Conservation (phyloP, 345 rosid species). For the thale cress (Arabidopsis thaliana) region TAIR10.1 NC_003071.7:13705501-13706000, state of each 20-base stretch:
- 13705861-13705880: constrained; percentile 73
- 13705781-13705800: too few species aligned
- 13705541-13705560: constrained; percentile 12
- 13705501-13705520: not conserved
- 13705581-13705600: constrained; percentile 35
- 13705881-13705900: constrained; percentile 65
- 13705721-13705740: not conserved
- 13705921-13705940: constrained; percentile 54
- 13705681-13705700: not conserved
- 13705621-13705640: constrained; percentile 20
- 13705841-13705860: constrained; percentile 45
- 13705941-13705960: constrained; percentile 62
- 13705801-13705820: not conserved
- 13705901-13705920: constrained; percentile 63
- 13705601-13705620: constrained; percentile 13
- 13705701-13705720: not conserved
- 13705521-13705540: constrained; percentile 6
- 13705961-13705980: constrained; percentile 74
- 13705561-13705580: constrained; percentile 38
- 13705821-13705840: not conserved
- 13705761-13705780: too few species aligned
- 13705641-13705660: constrained; percentile 28
- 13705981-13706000: constrained; percentile 70
- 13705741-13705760: not conserved
- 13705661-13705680: not conserved